Evolutionary conservation across 441 rosid genomes (phyloP).

Genomic region (Adansonia grandidieri): DNA sequence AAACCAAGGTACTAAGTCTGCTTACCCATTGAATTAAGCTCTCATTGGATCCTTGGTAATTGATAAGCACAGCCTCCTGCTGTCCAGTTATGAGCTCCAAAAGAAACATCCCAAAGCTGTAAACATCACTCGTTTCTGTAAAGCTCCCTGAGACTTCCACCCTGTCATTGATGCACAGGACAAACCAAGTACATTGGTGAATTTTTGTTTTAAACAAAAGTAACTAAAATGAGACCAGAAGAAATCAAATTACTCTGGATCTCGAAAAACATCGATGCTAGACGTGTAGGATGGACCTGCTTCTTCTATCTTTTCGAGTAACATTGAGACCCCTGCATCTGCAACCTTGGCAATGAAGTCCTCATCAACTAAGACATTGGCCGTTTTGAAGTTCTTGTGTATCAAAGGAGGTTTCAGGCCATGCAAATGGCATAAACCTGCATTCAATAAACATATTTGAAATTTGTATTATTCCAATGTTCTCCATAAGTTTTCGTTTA

Average conservation of each 20-base stretch:
- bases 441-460: constrained; percentile 32
- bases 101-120: constrained; percentile 72
- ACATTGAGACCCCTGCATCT: constrained; percentile 53
- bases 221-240: constrained; percentile 21
- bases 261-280: constrained; percentile 40
- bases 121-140: constrained; percentile 54
- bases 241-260: constrained; percentile 59
- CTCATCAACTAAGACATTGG: constrained; percentile 71
- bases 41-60: constrained; percentile 40
- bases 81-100: constrained; percentile 64
- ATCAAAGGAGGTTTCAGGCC: constrained; percentile 58
- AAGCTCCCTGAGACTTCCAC: constrained; percentile 40
- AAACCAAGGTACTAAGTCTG: not conserved
- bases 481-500: constrained; percentile 16
- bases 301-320: constrained; percentile 50
- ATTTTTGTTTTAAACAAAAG: not conserved
- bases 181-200: no score
- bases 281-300: constrained; percentile 57
- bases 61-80: constrained; percentile 36
- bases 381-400: constrained; percentile 67
- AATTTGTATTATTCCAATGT: constrained; percentile 15
- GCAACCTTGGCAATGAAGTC: constrained; percentile 62
- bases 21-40: constrained; percentile 62
- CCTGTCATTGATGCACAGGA: constrained; percentile 37
- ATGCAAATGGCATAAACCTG: constrained; percentile 67